Evolutionary conservation across 2,329 filamentous ascomycete genomes (phyloP).

Genomic region (Curvularia eragrostidis): DNA sequence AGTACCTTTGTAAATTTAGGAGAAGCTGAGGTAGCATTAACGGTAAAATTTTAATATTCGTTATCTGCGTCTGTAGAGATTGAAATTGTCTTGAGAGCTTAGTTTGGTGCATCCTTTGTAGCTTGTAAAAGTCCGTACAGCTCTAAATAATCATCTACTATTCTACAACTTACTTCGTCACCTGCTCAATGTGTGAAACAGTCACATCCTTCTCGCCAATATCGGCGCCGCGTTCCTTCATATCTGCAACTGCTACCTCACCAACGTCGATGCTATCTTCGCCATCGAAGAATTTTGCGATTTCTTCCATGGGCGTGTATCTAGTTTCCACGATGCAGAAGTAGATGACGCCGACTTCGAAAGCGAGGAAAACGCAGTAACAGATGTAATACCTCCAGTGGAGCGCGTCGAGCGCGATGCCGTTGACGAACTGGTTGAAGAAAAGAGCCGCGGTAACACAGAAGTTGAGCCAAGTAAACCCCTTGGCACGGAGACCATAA

Average conservation of each 20-base stretch:
- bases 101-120: too few relatives aligned
- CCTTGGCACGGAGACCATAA: constrained; percentile 33
- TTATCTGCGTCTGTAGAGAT: not conserved
- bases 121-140: not conserved
- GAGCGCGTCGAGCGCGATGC: constrained; percentile 27
- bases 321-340: constrained; percentile 28
- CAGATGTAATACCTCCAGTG: constrained; percentile 31
- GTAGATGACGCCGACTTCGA: constrained; percentile 19
- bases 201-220: constrained; percentile 1
- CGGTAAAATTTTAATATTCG: not conserved
- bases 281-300: constrained; percentile 25
- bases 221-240: constrained; percentile 21
- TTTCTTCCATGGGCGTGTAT: constrained; percentile 26
- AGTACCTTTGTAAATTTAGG: too few relatives aligned
- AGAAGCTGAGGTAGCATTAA: too few relatives aligned
- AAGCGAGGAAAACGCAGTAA: constrained; percentile 27
- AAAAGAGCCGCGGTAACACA: constrained; percentile 19
- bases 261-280: constrained; percentile 23
- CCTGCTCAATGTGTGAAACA: constrained; percentile 9
- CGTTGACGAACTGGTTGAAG: constrained; percentile 26
- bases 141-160: not conserved
- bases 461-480: constrained; percentile 15
- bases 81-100: too few relatives aligned
- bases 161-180: not conserved
- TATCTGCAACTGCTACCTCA: constrained; percentile 19